A percentile compares a stretch with the other conserved stretches of the same genome.
These are phyloP conservation scores for Arthrobotrys pseudoclavata DNA, from an alignment of 2,329 filamentous ascomycete species.

Conservation along the genomic window DNA sequence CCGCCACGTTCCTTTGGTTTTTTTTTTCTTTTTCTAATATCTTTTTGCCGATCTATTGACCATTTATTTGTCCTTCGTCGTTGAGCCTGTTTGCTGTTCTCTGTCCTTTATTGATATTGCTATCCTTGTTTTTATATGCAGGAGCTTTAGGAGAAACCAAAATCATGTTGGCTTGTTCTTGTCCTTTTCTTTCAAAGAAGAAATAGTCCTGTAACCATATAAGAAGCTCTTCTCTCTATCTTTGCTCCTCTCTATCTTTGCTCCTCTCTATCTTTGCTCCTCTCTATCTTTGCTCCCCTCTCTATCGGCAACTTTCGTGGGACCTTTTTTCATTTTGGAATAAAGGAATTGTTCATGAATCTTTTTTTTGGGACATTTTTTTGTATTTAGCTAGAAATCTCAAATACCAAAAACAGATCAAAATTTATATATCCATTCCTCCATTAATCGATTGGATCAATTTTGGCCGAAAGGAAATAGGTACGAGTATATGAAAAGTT, in stretches of 20 bases:
- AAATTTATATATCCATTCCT: constrained; percentile 4
- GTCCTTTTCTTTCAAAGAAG: constrained; percentile 26
- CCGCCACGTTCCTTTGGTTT: constrained; percentile 43
- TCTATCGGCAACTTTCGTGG: too few relatives aligned
- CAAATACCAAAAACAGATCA: constrained; percentile 42
- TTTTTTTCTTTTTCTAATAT: constrained; percentile 16
- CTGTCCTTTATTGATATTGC: constrained; percentile 17
- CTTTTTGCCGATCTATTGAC: constrained; percentile 30
- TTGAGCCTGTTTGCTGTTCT: constrained; percentile 51
- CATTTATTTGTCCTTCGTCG: constrained; percentile 43
- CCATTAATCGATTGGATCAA: too few relatives aligned
- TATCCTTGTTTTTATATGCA: constrained; percentile 43
- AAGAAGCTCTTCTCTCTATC: too few relatives aligned
- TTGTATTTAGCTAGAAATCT: constrained; percentile 12
- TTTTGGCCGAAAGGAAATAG: neutral
- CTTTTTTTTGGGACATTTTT: constrained; percentile 13
- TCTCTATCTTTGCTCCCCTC: too few relatives aligned
- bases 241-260: neutral
- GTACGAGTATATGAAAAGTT: too few relatives aligned
- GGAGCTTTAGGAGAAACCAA: constrained; percentile 53
- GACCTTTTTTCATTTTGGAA: neutral
- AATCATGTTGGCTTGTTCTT: constrained; percentile 54
- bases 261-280: neutral
- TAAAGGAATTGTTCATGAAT: neutral
- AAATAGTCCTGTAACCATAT: constrained; percentile 24